phyloP scores from a whole-genome alignment of 352 stramenopile species.

The Pythium scleroteichum region DNA sequence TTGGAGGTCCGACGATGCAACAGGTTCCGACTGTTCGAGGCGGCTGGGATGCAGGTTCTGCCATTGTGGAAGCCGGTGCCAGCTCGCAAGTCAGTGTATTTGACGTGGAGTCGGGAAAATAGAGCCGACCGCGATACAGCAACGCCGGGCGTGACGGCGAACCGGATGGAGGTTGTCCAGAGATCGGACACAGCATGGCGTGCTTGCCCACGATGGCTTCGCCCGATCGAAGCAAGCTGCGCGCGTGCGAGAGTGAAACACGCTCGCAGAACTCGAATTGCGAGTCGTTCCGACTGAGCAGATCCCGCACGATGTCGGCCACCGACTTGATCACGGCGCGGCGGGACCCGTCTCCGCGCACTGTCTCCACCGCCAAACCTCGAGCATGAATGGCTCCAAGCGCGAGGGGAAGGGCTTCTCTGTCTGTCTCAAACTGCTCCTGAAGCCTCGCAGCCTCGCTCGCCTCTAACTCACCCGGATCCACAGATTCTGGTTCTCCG shows the following conservation, averaged over 20 bases:
- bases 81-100: conserved; percentile 21
- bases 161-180: conserved; percentile 2
- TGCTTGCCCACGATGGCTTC: conserved; percentile 58
- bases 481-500: conserved; percentile 29
- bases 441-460: conserved; percentile 44
- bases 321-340: conserved; percentile 45
- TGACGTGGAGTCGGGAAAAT: conserved; percentile 46
- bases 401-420: conserved; percentile 36
- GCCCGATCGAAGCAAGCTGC: conserved; percentile 36
- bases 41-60: background rate
- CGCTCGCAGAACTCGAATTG: conserved; percentile 51
- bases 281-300: conserved; percentile 39
- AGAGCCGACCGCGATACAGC: conserved; percentile 52
- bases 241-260: conserved; percentile 20
- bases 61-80: conserved; percentile 18
- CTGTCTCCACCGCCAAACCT: conserved; percentile 34
- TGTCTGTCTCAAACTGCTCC: conserved; percentile 46
- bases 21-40: conserved; percentile 31
- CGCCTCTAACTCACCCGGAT: conserved; percentile 41
- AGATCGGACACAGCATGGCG: conserved; percentile 43
- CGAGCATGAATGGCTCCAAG: conserved; percentile 39
- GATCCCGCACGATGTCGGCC: conserved; percentile 24
- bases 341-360: conserved; percentile 27
- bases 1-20: conserved; percentile 39
- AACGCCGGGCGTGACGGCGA: conserved; percentile 23